Percentiles rank a stretch among this genome's conserved stretches.
Evolutionary conservation across 1,284 basidiomycete species (phyloP).

Genomic region (Malassezia pachydermatis): DNA sequence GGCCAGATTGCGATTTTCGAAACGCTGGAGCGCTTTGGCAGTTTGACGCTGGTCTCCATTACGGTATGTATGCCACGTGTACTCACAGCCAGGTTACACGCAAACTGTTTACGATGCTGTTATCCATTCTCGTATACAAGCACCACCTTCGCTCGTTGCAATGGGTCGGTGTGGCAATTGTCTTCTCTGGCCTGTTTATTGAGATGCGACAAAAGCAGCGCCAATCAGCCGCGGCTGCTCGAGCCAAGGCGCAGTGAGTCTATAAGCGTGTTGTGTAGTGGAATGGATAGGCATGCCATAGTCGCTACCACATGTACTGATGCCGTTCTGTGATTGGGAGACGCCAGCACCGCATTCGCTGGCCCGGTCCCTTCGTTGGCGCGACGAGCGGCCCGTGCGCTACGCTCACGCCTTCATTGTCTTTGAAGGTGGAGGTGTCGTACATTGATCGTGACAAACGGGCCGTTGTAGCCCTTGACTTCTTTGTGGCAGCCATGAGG

Average conservation of each 20-base stretch:
- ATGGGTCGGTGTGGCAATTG: conserved; percentile 79
- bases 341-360: background rate
- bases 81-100: conserved; percentile 65
- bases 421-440: conserved; percentile 7
- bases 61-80: conserved; percentile 24
- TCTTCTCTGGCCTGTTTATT: conserved; percentile 84
- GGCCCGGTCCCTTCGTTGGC: background rate
- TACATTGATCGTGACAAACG: background rate
- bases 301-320: conserved; percentile 1
- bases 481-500: conserved; percentile 3
- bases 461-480: conserved; percentile 1
- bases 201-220: conserved; percentile 60
- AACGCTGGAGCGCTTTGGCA: conserved; percentile 90
- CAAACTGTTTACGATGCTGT: conserved; percentile 94
- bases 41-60: conserved; percentile 58
- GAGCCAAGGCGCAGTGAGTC: background rate
- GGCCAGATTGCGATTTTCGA: conserved; percentile 98
- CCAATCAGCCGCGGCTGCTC: conserved; percentile 1
- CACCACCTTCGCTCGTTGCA: conserved; percentile 74
- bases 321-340: background rate
- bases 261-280: background rate
- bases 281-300: background rate
- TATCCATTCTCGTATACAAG: conserved; percentile 84
- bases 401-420: background rate
- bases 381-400: no score